Evolutionary conservation across 805 yeast genomes (phyloP), one percentile per base, ranked within the genome.

Genomic region (Wickerhamomyces alni): DNA sequence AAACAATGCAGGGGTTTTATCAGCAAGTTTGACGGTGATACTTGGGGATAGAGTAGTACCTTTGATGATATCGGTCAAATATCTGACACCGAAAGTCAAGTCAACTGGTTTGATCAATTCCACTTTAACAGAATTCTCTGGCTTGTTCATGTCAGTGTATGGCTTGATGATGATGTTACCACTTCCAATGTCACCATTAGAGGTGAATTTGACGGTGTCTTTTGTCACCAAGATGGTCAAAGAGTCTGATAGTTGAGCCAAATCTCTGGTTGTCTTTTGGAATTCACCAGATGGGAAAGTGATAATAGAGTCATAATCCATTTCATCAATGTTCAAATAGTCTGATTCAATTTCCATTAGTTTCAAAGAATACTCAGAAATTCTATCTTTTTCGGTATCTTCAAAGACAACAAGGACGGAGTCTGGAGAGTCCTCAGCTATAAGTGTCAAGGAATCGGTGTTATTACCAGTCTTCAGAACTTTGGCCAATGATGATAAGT

Each of bases 331-430:
- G 54, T 85, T 82, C 55, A 93, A 76, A 67, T 86, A 86, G 59
- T 93, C 98, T 38, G 95, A 86, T 62, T 93, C 98, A 51, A 93
- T 87, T 59, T 91, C 95, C 96, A 93, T 88, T 60, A 93, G 75
- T 62, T 88, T 88, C 60, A 93, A 74, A 36, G 83, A 75, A 66
- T 85, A 93, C 70, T 91, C 98, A 46, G 95, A 82, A 46, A 91
- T 84, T 59, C 96, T 78, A 58, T 89, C 98, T 65, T 80, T 87
- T 65, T 77, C 78, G 53, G 85, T 77, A 63, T 91, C 98, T 69
- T 93, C 99, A 57, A 93, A 93, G 35, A 86, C 77, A 49, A 94
- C 66, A 50, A 81, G 63, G 33, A 93, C 80, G 43, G 75, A 71
- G 61, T 87, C 95, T 46, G 95, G 93, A 37, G 77, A 66, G 56